phyloP scores from a whole-genome alignment of 2,329 filamentous ascomycete species.

The Bipolaris cookei region DNA sequence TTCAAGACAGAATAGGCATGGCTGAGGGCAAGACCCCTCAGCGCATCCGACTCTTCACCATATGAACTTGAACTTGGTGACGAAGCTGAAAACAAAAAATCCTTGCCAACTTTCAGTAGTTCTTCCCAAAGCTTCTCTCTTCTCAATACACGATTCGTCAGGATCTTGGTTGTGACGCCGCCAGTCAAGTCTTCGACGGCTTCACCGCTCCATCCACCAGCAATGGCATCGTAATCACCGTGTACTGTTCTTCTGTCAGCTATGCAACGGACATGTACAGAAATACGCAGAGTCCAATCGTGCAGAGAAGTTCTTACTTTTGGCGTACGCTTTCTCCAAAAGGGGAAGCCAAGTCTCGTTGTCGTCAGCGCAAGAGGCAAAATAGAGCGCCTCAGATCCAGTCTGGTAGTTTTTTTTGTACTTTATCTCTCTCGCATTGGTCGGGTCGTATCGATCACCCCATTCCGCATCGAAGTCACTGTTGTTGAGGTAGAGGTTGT shows the following conservation, averaged over 20 bases:
- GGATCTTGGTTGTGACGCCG: conserved; percentile 71
- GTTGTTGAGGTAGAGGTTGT: conserved; percentile 81
- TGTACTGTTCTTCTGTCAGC: conserved; percentile 59
- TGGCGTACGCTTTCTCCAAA: conserved; percentile 82
- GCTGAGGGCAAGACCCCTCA: conserved; percentile 51
- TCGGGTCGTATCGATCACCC: conserved; percentile 71
- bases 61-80: conserved; percentile 56
- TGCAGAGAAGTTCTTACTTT: conserved; percentile 47
- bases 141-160: conserved; percentile 73
- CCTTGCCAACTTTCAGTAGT: conserved; percentile 73
- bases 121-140: conserved; percentile 85
- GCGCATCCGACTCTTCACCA: conserved; percentile 64
- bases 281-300: background rate
- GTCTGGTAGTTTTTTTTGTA: conserved; percentile 74
- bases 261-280: background rate
- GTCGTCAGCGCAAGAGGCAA: conserved; percentile 73
- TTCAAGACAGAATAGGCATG: conserved; percentile 65
- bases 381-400: conserved; percentile 77
- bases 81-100: conserved; percentile 74
- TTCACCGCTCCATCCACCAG: conserved; percentile 68
- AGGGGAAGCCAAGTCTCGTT: conserved; percentile 85
- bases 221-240: conserved; percentile 76
- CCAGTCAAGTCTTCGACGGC: conserved; percentile 66
- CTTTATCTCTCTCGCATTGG: conserved; percentile 59
- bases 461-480: conserved; percentile 76